Percentiles rank a stretch among this genome's conserved stretches.
Evolutionary conservation across 192 early-diverging fungal species (phyloP).

Genomic region (Chytriomyces sp.): DNA sequence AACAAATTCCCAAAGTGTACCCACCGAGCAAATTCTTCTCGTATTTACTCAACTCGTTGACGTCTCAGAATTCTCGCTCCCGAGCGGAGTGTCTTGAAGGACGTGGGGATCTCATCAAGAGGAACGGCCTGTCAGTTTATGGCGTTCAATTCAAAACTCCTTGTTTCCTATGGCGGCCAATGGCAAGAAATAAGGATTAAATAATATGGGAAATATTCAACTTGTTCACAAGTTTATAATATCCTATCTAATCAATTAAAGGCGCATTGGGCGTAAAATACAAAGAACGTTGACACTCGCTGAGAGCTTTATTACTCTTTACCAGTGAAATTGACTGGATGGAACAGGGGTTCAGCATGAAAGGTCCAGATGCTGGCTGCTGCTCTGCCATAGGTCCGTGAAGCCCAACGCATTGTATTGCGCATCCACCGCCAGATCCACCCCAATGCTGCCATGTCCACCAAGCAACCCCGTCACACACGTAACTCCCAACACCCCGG

Average conservation of each 20-base stretch:
- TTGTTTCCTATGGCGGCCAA: too few relatives aligned
- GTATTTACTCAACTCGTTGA: conserved; percentile 70
- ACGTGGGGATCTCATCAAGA: conserved; percentile 70
- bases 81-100: conserved; percentile 84
- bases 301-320: too few relatives aligned
- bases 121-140: conserved; percentile 66
- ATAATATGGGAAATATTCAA: too few relatives aligned
- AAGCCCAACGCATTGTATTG: neutral
- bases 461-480: neutral
- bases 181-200: too few relatives aligned
- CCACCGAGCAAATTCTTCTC: conserved; percentile 78
- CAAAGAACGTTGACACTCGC: too few relatives aligned
- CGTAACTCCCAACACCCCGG: neutral
- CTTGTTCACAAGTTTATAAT: too few relatives aligned
- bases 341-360: too few relatives aligned
- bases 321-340: too few relatives aligned
- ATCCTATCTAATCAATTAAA: too few relatives aligned
- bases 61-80: conserved; percentile 76
- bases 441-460: neutral
- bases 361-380: too few relatives aligned
- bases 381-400: neutral
- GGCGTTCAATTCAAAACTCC: conserved; percentile 64
- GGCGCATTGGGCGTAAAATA: too few relatives aligned
- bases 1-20: conserved; percentile 71
- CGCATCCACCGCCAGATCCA: neutral